Percentiles rank a stretch among this genome's conserved stretches.
Evolutionary conservation across 1,284 basidiomycete genomes (phyloP).

Genomic region (Marasmius sp.): DNA sequence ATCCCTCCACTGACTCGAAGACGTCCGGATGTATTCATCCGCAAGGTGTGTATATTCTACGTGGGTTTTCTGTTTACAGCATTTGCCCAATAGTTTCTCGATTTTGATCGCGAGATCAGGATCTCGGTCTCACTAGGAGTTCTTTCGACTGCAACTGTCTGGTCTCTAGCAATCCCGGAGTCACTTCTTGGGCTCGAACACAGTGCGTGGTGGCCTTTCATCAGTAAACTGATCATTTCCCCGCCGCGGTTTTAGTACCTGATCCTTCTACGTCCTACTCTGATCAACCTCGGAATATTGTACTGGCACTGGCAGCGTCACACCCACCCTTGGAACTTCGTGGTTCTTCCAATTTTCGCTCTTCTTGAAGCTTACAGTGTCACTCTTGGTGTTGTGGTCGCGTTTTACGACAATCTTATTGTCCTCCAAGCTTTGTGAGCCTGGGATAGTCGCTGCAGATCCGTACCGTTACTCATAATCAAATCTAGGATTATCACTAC

Average conservation of each 20-base stretch:
- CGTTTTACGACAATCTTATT: conserved; percentile 74
- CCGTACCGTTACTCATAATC: not conserved
- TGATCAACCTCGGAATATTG: conserved; percentile 70
- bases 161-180: conserved; percentile 56
- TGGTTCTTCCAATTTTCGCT: conserved; percentile 78
- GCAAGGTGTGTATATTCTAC: conserved; percentile 81
- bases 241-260: conserved; percentile 42
- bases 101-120: not conserved
- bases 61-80: conserved; percentile 42
- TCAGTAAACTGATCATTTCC: not conserved
- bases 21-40: conserved; percentile 75
- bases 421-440: conserved; percentile 84
- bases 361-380: conserved; percentile 79
- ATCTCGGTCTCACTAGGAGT: not conserved
- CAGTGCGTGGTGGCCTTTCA: conserved; percentile 47
- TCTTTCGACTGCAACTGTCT: conserved; percentile 61
- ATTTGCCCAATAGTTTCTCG: conserved; percentile 34
- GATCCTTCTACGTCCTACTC: conserved; percentile 75
- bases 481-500: conserved; percentile 70
- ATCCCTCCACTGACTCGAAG: too few species aligned
- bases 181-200: conserved; percentile 64
- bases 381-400: conserved; percentile 75
- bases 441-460: not conserved
- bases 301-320: conserved; percentile 93
- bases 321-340: conserved; percentile 78